phyloP scores from a whole-genome alignment of 1,139 yeast species.

The Candida sp. region DNA sequence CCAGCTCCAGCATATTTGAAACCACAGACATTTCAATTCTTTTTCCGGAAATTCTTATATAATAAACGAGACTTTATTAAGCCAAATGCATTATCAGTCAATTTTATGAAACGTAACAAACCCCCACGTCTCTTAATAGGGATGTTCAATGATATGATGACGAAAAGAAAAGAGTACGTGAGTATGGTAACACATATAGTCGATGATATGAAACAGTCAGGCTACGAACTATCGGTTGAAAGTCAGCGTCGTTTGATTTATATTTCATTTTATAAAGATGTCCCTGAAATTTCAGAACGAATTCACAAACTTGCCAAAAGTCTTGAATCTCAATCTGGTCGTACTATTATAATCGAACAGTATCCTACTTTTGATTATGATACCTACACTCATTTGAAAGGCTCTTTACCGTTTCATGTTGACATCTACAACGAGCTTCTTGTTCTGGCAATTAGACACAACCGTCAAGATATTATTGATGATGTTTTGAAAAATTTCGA shows the following conservation, averaged over 20 bases:
- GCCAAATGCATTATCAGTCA: constrained; percentile 1
- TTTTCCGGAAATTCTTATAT: constrained; percentile 25
- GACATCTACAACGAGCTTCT: constrained; percentile 21
- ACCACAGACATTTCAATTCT: constrained; percentile 34
- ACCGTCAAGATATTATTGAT: constrained; percentile 10
- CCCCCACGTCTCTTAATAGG: not conserved
- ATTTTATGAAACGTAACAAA: not conserved
- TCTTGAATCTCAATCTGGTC: constrained; percentile 3
- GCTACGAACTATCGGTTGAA: constrained; percentile 22
- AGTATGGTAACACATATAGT: constrained; percentile 20
- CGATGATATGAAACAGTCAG: constrained; percentile 21
- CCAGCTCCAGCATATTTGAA: constrained; percentile 30
- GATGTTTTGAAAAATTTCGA: constrained; percentile 12
- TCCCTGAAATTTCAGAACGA: constrained; percentile 14
- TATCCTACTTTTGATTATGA: constrained; percentile 16
- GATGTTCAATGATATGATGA: constrained; percentile 14
- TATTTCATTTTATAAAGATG: constrained; percentile 29
- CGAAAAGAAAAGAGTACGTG: constrained; percentile 16
- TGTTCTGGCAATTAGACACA: constrained; percentile 24
- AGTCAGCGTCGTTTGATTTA: constrained; percentile 31
- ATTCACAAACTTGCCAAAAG: constrained; percentile 6
- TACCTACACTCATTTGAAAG: constrained; percentile 15
- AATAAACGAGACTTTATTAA: constrained; percentile 2
- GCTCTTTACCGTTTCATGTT: constrained; percentile 8
- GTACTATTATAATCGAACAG: not conserved